These are phyloP conservation scores for Perilla frutescens DNA, from an alignment of 257 asterid genomes.

Conservation along the genomic window DNA sequence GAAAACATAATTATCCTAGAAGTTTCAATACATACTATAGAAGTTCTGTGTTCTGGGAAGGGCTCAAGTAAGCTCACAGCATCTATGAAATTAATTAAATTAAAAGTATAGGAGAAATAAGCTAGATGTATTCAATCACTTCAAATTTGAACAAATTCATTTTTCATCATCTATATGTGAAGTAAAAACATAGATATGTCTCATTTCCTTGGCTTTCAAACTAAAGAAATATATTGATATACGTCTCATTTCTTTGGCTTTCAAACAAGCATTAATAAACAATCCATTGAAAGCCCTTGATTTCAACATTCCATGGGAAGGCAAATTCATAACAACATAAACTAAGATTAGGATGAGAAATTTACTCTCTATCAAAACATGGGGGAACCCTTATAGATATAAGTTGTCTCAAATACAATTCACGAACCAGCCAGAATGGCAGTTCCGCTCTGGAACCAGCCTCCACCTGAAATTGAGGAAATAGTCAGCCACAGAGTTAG, in stretches of 20 bases:
- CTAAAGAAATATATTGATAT: too few species aligned
- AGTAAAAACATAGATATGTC: too few species aligned
- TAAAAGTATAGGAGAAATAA: not conserved
- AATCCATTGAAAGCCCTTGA: not conserved
- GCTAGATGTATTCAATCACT: not conserved
- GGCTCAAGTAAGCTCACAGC: not conserved
- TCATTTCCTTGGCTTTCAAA: not conserved
- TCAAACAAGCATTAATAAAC: not conserved
- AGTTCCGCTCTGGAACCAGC: conserved; percentile 80
- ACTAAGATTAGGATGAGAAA: conserved; percentile 20
- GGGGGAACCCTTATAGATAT: conserved; percentile 73
- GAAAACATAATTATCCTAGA: too few species aligned
- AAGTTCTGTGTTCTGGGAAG: too few species aligned
- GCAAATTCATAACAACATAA: conserved; percentile 19
- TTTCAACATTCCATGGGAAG: conserved; percentile 9
- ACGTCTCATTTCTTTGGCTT: too few species aligned
- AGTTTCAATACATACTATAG: too few species aligned
- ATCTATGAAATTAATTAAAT: too few species aligned
- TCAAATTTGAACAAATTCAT: not conserved
- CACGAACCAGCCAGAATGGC: conserved; percentile 89
- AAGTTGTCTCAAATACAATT: conserved; percentile 68
- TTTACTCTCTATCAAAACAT: conserved; percentile 79
- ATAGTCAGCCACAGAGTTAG: not conserved
- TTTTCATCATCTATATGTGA: not conserved
- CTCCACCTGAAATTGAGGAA: conserved; percentile 58